Evolutionary conservation across 2,329 filamentous ascomycete species (phyloP), one percentile per base, ranked within the genome.

Genomic region (Cladosporium sp.): DNA sequence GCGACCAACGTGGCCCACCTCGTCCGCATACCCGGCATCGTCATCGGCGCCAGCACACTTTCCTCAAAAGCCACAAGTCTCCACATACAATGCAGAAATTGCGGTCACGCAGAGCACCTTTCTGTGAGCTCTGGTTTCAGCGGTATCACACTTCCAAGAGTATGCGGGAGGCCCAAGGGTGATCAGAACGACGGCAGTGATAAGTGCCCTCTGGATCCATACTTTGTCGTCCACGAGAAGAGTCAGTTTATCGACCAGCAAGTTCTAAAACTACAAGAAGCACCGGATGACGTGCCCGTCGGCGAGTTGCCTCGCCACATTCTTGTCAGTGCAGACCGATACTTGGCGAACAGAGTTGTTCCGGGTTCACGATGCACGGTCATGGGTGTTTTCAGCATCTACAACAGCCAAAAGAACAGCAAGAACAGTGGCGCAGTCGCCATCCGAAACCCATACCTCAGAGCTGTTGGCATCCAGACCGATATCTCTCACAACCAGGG

Each of bases 321-420:
- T 55, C 86, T 98, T 68, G 91, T 99, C 67, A 96, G 93, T 0
- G 95, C 95, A n/a, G 95, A 99, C 76, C 87, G 95, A 62, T 97
- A 98, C 75, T 83, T 99, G 56, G 95, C 94, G 12, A 99, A 99
- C 76, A 88, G 93, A 61, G 95, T 99, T 3, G 93, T 99, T 3
- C 95, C 95, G 6, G 95, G 95, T 33, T 96, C 94, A 60, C 86
- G 94, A 76, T 99, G 95, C 78, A 96, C 93, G 2, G 86, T 99
- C 21, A 98, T 95, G 87, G 95, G 95, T 23, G 92, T 99, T 37
- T 99, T 97, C 81, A 97, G 94, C 33, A 98, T 98, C 74, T 99
- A 97, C 78, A 92, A 97, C 78, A 91, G 90, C 72, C 73, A 76
- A 52, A 98, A 98, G 78, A 91, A 89, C 49, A 90, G 87, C 50